Base-by-base conservation (phyloP, 805 yeast species). In the Saccharomycopsis sp. region DNA sequence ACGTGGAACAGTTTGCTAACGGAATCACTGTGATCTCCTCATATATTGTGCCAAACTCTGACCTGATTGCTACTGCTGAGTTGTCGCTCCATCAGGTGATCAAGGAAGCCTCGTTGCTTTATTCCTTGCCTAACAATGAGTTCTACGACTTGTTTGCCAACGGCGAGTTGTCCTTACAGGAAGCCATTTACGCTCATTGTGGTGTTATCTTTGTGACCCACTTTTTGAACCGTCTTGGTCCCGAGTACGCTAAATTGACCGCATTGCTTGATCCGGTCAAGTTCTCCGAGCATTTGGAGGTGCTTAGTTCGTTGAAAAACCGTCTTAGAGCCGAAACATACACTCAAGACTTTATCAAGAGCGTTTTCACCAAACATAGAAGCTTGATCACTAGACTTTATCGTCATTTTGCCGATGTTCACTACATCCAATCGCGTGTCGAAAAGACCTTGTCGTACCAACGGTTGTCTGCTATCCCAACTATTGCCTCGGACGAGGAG, bases 181-280 rank as follows among this genome's bases (percentile, higher is more conserved):
- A 94, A 74, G 84, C 92, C 52, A 86, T 91, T 59, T 94, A 94
- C 70, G 96, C 97, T 52, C 98, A 93, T 72, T 87, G 91, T 72
- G 96, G 93, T 66, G 86, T 88, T 52, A 88, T 90, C 62, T 93
- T 94, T 70, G 96, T 90, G 55, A 86, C 96, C 41, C 98, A 94
- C 73, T 94, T 93, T 75, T 80, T 93, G 72, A 94, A 94, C 77
- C 82, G 98, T 69, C 79, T 93, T 69, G 97, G 98, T 34, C 84
- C 96, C 1, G 97, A 92, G 73, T 92, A 88, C 72, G 82, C 78
- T 64, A 80, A 89, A 52, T 78, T 93, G 68, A 72, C 83, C 60
- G 74, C 78, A 38, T 77, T 91, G 61, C 77, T 92, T 60, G 86
- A 84, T 64, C 77, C 84, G 34, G 73, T 81, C 53, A 79, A 80